Evolutionary conservation across 768 basidiomycete species (phyloP).

Genomic region (Lactarius trivialis): DNA sequence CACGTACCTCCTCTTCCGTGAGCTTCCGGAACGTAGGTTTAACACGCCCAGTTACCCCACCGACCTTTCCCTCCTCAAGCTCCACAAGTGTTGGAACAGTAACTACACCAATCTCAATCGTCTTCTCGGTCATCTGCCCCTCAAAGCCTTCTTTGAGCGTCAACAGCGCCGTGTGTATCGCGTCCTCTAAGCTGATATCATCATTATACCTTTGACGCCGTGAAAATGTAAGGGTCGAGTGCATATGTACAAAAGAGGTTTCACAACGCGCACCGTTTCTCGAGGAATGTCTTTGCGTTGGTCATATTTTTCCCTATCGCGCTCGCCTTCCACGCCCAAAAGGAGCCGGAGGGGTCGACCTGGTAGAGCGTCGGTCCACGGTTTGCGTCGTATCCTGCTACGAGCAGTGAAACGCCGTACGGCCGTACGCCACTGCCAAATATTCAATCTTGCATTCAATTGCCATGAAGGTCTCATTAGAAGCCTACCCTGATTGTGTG

Average conservation of each 20-base stretch:
- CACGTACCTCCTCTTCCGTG: slow-evolving; percentile 92
- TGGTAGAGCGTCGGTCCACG: slow-evolving; percentile 98
- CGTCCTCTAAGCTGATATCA: slow-evolving; percentile 97
- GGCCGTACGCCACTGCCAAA: slow-evolving; percentile 85
- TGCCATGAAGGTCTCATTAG: neutral
- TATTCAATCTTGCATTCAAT: neutral
- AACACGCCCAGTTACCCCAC: slow-evolving; percentile 59
- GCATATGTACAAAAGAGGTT: slow-evolving; percentile 6
- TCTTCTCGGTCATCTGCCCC: slow-evolving; percentile 99
- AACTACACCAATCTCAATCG: slow-evolving; percentile 96
- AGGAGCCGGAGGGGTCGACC: slow-evolving; percentile 97
- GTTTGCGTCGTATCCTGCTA: slow-evolving; percentile 92
- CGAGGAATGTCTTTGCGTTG: slow-evolving; percentile 98
- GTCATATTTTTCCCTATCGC: slow-evolving; percentile 99
- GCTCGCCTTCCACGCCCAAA: slow-evolving; percentile 99
- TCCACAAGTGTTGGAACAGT: slow-evolving; percentile 75
- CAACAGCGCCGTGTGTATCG: slow-evolving; percentile 95
- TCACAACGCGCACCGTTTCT: slow-evolving; percentile 70
- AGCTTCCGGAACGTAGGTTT: slow-evolving; percentile 93
- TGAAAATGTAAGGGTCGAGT: neutral
- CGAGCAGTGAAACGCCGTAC: slow-evolving; percentile 95
- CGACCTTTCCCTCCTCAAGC: slow-evolving; percentile 64
- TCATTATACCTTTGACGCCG: slow-evolving; percentile 80
- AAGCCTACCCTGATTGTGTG: slow-evolving; percentile 89
- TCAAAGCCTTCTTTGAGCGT: slow-evolving; percentile 99